These are phyloP conservation scores for Phytopythium boreale DNA, from an alignment of 352 stramenopile species.

Conservation along the genomic window DNA sequence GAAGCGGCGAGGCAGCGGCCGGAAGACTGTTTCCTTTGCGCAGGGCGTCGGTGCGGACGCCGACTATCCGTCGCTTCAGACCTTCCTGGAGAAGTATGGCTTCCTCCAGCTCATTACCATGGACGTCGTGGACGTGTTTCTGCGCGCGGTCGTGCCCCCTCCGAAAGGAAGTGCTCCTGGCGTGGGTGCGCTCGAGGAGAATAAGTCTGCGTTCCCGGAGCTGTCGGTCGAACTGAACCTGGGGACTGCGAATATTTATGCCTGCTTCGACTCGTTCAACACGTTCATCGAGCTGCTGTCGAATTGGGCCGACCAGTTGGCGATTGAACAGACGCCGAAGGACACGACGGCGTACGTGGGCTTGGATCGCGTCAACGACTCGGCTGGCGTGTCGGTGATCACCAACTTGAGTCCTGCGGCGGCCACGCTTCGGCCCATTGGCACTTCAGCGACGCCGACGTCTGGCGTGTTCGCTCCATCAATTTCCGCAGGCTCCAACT, in stretches of 20 bases:
- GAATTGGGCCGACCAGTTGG: constrained; percentile 69
- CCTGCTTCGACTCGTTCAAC: constrained; percentile 89
- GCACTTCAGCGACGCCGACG: constrained; percentile 1
- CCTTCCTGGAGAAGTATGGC: constrained; percentile 76
- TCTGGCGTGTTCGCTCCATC: neutral
- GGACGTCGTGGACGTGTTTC: constrained; percentile 83
- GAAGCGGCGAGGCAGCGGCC: constrained; percentile 9
- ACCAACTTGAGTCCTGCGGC: constrained; percentile 59
- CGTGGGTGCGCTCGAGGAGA: constrained; percentile 25
- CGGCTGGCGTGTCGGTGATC: constrained; percentile 65
- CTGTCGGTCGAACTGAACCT: constrained; percentile 80
- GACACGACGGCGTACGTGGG: constrained; percentile 81
- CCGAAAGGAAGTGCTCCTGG: constrained; percentile 11
- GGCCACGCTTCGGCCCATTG: constrained; percentile 22
- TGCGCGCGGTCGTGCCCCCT: constrained; percentile 58
- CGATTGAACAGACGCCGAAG: constrained; percentile 52
- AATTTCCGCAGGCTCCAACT: neutral
- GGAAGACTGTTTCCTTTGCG: constrained; percentile 16
- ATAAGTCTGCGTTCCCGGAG: constrained; percentile 48
- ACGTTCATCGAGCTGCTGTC: constrained; percentile 73
- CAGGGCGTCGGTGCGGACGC: constrained; percentile 11
- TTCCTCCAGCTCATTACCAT: constrained; percentile 86
- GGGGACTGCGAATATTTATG: constrained; percentile 85
- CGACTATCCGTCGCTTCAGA: constrained; percentile 69
- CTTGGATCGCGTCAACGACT: constrained; percentile 53